Evolutionary conservation across 2,329 filamentous ascomycete genomes (phyloP).

Genomic region (Aspergillus caelatus): DNA sequence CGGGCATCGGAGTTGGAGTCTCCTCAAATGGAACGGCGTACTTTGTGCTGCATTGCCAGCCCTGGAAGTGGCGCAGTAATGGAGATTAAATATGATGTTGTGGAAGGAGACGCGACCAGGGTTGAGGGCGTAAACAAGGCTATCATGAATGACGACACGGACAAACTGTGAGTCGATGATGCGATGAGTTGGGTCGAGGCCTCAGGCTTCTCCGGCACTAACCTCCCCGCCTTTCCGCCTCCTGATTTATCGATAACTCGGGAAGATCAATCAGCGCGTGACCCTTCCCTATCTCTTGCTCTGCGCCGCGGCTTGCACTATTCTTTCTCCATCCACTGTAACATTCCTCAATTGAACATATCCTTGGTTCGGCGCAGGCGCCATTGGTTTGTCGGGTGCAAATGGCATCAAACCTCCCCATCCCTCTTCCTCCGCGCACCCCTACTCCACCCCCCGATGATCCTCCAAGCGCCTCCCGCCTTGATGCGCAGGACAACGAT

Average conservation of each 20-base stretch:
- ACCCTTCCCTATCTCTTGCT: slow-evolving; percentile 1
- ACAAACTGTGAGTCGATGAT: slow-evolving; percentile 25
- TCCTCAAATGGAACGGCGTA: slow-evolving; percentile 22
- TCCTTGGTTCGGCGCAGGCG: slow-evolving; percentile 6
- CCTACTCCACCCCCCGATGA: slow-evolving; percentile 66
- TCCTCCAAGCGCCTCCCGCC: slow-evolving; percentile 26
- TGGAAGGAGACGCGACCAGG: neutral
- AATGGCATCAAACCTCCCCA: slow-evolving; percentile 64
- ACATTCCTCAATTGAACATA: neutral
- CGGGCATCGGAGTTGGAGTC: slow-evolving; percentile 28
- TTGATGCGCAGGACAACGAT: slow-evolving; percentile 46
- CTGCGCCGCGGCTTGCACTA: neutral
- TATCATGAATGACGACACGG: slow-evolving; percentile 12
- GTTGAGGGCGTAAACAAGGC: neutral
- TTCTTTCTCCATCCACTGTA: neutral
- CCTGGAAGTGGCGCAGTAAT: slow-evolving; percentile 6
- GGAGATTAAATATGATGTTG: slow-evolving; percentile 2
- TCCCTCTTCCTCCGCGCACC: slow-evolving; percentile 64
- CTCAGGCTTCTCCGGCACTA: slow-evolving; percentile 21
- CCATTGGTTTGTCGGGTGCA: slow-evolving; percentile 2
- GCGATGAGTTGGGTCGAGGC: slow-evolving; percentile 25
- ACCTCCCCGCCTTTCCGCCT: slow-evolving; percentile 13
- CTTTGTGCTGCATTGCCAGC: slow-evolving; percentile 31
- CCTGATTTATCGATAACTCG: slow-evolving; percentile 15
- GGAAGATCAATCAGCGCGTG: neutral